These are phyloP conservation scores for Globisporangium polare DNA, from an alignment of 352 stramenopile genomes.

Conservation along the genomic window DNA sequence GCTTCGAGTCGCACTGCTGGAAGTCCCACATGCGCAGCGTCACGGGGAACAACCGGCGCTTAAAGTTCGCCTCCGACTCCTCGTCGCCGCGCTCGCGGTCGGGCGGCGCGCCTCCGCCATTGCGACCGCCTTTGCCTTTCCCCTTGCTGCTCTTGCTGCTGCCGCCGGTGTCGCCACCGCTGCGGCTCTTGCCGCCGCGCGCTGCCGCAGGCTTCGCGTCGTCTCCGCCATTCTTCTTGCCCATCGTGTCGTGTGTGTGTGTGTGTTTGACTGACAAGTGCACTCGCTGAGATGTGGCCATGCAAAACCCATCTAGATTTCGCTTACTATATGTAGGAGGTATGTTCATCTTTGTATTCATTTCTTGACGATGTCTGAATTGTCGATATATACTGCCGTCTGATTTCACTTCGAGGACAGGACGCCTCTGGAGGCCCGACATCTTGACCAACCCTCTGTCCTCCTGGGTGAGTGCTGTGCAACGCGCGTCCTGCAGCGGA, in stretches of 20 bases:
- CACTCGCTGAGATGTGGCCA: too few relatives aligned
- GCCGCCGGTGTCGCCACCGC: not conserved
- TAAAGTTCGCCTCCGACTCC: constrained; percentile 62
- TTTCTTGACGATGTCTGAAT: too few relatives aligned
- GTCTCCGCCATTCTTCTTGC: constrained; percentile 18
- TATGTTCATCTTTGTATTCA: too few relatives aligned
- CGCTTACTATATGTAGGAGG: too few relatives aligned
- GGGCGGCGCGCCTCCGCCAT: constrained; percentile 17
- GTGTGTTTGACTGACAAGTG: not conserved
- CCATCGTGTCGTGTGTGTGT: constrained; percentile 4
- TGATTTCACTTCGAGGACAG: too few relatives aligned
- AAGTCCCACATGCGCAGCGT: constrained; percentile 95
- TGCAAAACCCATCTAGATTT: too few relatives aligned
- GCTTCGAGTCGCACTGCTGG: constrained; percentile 94
- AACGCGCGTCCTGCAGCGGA: too few relatives aligned
- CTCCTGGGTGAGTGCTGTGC: too few relatives aligned
- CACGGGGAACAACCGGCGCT: constrained; percentile 71
- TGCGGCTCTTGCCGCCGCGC: constrained; percentile 14
- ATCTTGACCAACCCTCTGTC: too few relatives aligned
- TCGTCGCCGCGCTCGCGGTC: constrained; percentile 38
- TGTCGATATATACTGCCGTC: too few relatives aligned
- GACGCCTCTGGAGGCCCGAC: too few relatives aligned
- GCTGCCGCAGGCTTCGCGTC: constrained; percentile 9
- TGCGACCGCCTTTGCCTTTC: constrained; percentile 12
- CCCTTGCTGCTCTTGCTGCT: not conserved